Conservation (phyloP, 352 stramenopile genomes). For the Phytopythium litorale region DNA sequence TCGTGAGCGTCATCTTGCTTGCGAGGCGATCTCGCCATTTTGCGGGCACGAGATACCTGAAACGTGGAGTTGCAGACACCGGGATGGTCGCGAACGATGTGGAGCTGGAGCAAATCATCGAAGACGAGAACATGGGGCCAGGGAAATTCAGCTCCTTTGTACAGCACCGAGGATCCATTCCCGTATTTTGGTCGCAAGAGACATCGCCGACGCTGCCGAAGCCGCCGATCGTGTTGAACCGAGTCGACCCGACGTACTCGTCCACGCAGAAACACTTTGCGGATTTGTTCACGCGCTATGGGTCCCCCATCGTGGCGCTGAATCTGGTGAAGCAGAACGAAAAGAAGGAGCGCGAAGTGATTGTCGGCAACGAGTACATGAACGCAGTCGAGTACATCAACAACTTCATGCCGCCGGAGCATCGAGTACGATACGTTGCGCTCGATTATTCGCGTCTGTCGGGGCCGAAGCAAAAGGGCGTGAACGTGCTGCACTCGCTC, state of each 20-base stretch:
- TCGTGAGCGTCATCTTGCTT: conserved; percentile 95
- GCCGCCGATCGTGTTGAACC: conserved; percentile 96
- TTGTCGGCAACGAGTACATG: conserved; percentile 97
- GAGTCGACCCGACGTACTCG: conserved; percentile 95
- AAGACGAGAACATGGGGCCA: conserved; percentile 84
- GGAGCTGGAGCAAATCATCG: conserved; percentile 97
- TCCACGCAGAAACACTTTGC: conserved; percentile 93
- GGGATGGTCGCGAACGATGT: conserved; percentile 99
- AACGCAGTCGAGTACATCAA: conserved; percentile 99
- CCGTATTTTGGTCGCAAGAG: conserved; percentile 99
- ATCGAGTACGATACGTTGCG: conserved; percentile 96
- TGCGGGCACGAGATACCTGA: conserved; percentile 98
- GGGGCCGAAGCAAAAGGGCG: conserved; percentile 87
- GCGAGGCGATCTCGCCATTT: conserved; percentile 97
- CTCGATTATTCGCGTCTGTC: conserved; percentile 94
- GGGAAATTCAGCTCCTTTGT: conserved; percentile 96
- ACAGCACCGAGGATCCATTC: conserved; percentile 98
- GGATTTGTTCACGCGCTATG: conserved; percentile 96
- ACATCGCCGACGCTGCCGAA: conserved; percentile 97
- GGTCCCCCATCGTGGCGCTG: conserved; percentile 95
- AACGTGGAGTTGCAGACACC: conserved; percentile 95
- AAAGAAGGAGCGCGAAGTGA: conserved; percentile 96
- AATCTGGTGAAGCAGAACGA: conserved; percentile 99
- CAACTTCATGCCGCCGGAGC: conserved; percentile 83
- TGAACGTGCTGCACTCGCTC: conserved; percentile 92